Base-by-base conservation (phyloP, 805 yeast species). In the Blastobotrys terrestris region DNA sequence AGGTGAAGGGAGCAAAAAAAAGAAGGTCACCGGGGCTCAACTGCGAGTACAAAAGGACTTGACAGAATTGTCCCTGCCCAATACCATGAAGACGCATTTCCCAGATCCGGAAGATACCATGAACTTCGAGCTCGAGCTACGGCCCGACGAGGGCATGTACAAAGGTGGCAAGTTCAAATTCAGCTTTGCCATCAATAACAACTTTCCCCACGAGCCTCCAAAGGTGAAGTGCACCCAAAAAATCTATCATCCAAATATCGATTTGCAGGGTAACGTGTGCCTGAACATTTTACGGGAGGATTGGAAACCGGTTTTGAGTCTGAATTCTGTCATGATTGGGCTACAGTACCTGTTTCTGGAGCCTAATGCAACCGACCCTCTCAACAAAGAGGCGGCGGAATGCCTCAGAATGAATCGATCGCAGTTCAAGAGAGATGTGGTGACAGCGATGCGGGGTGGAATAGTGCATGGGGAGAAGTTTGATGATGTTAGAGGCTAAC, bases 161-260 rank as follows among this genome's bases (percentile, higher is more conserved):
- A 65, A 70, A 45, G 74, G 76, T n/a, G 96, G 96, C 0, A 60
- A 55, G n/a, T 87, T 92, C 69, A 65, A 66, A 18, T 92, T 92
- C 67, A 72, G 74, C n/a, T 79, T 91, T 46, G 73, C 71, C 31
- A 75, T 91, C 42, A 79, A 80, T 48, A 81, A 80, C 42, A 83
- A 81, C 59, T 92, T 83, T 68, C 99, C 99, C 1, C 94, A 91
- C 53, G 94, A 87, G 49, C 90, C 97, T 6, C 99, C 99, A 7
- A 86, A 83, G 63, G 48, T 22, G 39, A 39, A 78, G 59, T 85
- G 95, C 61, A 50, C 74, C 31, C 78, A 82, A 50, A 82, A 77
- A 63, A 87, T 92, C 3, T 92, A 86, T 69, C 99, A 92, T 66
- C 99, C 99, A 11, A 92, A 92, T 64, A 92, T 92, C 58, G 97